Conservation (phyloP, 139 green algal genomes). For the Pleodorina starrii region DNA sequence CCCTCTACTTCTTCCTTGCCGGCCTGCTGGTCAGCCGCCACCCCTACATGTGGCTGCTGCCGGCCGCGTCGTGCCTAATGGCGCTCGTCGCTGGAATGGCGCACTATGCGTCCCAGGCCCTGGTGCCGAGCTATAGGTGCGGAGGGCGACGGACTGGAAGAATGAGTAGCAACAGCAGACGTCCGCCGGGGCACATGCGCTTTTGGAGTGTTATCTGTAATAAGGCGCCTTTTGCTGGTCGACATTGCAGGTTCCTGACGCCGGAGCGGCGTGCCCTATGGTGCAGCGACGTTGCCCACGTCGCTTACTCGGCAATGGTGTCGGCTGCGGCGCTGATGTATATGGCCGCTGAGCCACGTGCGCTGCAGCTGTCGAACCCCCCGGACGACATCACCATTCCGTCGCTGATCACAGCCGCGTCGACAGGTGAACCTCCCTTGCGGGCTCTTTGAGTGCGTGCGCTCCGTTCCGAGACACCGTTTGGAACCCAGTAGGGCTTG, state of each 20-base stretch:
- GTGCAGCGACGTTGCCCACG: slow-evolving; percentile 69
- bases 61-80: slow-evolving; percentile 66
- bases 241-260: slow-evolving; percentile 26
- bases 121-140: slow-evolving; percentile 62
- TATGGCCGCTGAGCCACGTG: slow-evolving; percentile 38
- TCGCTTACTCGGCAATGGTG: slow-evolving; percentile 58
- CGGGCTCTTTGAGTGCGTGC: too few species aligned
- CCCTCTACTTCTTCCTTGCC: slow-evolving; percentile 88
- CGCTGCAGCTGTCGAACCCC: slow-evolving; percentile 40
- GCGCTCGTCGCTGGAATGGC: slow-evolving; percentile 40
- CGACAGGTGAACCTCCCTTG: slow-evolving; percentile 44
- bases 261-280: slow-evolving; percentile 59
- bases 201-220: too few species aligned
- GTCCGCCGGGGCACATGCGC: too few species aligned
- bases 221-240: too few species aligned
- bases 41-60: slow-evolving; percentile 81
- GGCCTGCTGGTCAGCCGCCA: slow-evolving; percentile 78
- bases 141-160: neutral
- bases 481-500: too few species aligned
- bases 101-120: slow-evolving; percentile 20
- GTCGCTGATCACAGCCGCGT: slow-evolving; percentile 48
- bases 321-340: slow-evolving; percentile 55
- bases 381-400: slow-evolving; percentile 44
- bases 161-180: too few species aligned
- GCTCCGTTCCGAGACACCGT: too few species aligned